Evolutionary conservation across 2,329 filamentous ascomycete genomes (phyloP).

Genomic region (Cercospora zeae-maydis): DNA sequence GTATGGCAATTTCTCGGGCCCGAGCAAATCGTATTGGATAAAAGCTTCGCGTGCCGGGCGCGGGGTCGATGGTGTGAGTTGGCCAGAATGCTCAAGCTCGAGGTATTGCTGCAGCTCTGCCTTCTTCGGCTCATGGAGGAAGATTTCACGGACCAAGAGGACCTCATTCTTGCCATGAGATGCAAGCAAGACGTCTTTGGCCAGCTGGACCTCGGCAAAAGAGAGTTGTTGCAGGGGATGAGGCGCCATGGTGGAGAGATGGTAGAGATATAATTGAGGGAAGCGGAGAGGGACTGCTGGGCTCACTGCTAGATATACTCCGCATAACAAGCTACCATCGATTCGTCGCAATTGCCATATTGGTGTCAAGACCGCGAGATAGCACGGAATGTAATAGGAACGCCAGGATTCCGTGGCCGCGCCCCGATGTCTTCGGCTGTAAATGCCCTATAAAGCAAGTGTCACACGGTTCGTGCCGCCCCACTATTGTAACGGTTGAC

Average conservation of each 20-base stretch:
- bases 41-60: conserved; percentile 47
- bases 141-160: conserved; percentile 31
- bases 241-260: conserved; percentile 12
- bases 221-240: conserved; percentile 26
- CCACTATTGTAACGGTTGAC: no score
- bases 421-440: background rate
- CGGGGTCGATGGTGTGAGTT: conserved; percentile 22
- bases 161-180: conserved; percentile 26
- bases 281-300: background rate
- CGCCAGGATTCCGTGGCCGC: background rate
- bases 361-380: background rate
- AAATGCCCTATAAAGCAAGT: background rate
- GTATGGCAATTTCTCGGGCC: conserved; percentile 48
- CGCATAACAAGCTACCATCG: background rate
- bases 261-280: background rate
- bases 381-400: background rate
- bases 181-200: conserved; percentile 25
- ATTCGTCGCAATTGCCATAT: background rate
- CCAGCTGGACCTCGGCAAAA: conserved; percentile 23
- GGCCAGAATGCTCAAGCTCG: conserved; percentile 30
- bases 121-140: conserved; percentile 34
- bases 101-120: conserved; percentile 30
- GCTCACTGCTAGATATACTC: background rate
- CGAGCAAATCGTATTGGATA: conserved; percentile 57
- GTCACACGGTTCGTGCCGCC: background rate